Conservation (phyloP, 345 rosid species). For the Gossypium australe region DNA sequence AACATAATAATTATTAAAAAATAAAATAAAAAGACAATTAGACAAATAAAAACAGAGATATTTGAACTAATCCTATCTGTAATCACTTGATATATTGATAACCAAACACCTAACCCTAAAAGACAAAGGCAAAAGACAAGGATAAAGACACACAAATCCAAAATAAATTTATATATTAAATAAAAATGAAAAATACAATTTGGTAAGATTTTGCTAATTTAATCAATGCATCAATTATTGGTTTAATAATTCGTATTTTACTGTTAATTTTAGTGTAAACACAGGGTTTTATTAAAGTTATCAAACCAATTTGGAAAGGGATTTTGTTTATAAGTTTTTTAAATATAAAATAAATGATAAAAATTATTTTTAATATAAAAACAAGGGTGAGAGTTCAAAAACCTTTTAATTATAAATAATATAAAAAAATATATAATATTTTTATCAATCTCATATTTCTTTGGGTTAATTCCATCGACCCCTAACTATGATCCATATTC, state of each 20-base stretch:
- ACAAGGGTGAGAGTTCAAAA: no score
- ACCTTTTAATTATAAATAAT: no score
- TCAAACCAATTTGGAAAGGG: no score
- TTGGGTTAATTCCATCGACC: no score
- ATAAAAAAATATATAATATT: no score
- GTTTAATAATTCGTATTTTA: not conserved
- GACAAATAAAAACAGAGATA: not conserved
- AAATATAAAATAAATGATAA: no score
- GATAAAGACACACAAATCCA: not conserved
- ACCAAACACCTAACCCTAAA: constrained; percentile 10
- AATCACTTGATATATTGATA: not conserved
- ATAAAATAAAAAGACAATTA: not conserved
- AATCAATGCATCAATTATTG: not conserved
- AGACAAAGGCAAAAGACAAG: not conserved
- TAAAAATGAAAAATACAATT: no score
- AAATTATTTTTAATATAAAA: no score
- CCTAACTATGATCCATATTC: no score
- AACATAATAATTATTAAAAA: not conserved
- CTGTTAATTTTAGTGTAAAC: not conserved
- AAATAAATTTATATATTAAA: not conserved
- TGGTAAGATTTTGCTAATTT: not conserved
- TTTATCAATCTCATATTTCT: no score
- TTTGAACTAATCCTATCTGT: not conserved
- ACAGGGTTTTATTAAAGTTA: not conserved
- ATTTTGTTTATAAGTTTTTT: no score